Evolutionary conservation across 768 basidiomycete species (phyloP).

Genomic region (Lactarius tabidus): DNA sequence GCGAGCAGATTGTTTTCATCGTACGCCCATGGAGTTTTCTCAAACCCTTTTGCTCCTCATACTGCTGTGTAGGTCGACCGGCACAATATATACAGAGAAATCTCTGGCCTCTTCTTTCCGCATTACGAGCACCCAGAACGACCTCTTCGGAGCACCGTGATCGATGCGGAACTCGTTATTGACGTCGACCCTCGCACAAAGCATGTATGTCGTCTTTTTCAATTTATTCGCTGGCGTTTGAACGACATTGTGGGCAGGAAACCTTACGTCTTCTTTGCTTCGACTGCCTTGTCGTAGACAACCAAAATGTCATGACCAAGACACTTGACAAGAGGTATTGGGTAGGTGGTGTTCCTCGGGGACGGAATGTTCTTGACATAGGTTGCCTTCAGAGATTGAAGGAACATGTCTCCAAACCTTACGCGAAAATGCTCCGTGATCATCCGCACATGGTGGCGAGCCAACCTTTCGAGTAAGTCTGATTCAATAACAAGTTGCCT

Average conservation of each 20-base stretch:
- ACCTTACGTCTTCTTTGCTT: slow-evolving; percentile 82
- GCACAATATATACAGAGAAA: slow-evolving; percentile 77
- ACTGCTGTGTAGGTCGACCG: slow-evolving; percentile 74
- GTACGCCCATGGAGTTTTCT: slow-evolving; percentile 37
- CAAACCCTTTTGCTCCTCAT: background rate
- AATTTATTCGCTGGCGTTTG: slow-evolving; percentile 6
- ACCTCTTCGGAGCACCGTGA: slow-evolving; percentile 71
- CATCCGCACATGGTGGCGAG: slow-evolving; percentile 59
- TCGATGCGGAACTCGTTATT: slow-evolving; percentile 93
- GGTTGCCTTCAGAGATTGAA: slow-evolving; percentile 55
- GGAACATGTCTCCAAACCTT: slow-evolving; percentile 81
- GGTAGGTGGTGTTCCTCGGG: slow-evolving; percentile 44
- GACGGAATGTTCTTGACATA: background rate
- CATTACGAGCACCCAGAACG: slow-evolving; percentile 69
- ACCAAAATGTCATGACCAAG: slow-evolving; percentile 81
- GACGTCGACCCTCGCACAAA: slow-evolving; percentile 79
- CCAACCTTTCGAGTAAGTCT: slow-evolving; percentile 80
- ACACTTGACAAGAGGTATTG: slow-evolving; percentile 86
- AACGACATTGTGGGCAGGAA: slow-evolving; percentile 47
- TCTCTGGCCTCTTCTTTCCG: slow-evolving; percentile 82
- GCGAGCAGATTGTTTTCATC: slow-evolving; percentile 64
- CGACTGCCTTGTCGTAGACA: slow-evolving; percentile 86
- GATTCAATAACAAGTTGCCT: background rate
- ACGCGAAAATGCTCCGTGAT: slow-evolving; percentile 60
- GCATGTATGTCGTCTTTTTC: slow-evolving; percentile 43